Percentiles rank a stretch among this genome's conserved stretches.
Evolutionary conservation across 176 grass and related monocot species (phyloP).

Genomic region (Carex myosuroides): DNA sequence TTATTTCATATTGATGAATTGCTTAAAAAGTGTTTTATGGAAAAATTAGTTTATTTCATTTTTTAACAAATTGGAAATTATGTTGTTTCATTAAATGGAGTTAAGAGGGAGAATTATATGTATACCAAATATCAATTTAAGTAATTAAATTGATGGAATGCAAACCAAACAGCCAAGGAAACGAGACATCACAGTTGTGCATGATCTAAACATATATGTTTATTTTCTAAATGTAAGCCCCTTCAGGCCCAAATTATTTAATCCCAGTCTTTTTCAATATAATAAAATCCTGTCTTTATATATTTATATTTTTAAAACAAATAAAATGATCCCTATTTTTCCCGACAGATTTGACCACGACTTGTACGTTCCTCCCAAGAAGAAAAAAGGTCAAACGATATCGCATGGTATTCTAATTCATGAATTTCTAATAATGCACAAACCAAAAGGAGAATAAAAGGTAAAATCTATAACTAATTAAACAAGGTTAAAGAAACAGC

Average conservation of each 20-base stretch:
- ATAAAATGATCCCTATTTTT: background rate
- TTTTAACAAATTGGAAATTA: background rate
- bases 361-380: background rate
- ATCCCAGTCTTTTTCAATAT: background rate
- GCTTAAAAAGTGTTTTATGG: background rate
- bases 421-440: background rate
- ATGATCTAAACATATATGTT: background rate
- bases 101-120: background rate
- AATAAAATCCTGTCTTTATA: no score
- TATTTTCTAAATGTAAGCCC: background rate
- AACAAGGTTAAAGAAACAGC: constrained; percentile 15
- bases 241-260: background rate
- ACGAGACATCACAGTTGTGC: background rate
- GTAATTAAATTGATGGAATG: background rate
- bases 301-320: background rate
- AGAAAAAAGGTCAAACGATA: background rate
- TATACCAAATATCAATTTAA: background rate
- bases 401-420: constrained; percentile 1
- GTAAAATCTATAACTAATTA: constrained; percentile 25
- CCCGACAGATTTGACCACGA: background rate
- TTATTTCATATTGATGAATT: background rate
- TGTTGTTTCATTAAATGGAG: background rate
- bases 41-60: background rate
- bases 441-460: background rate
- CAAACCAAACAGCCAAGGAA: background rate